Base-by-base conservation (phyloP, 352 stramenopile genomes). In the Phytophthora hybrid region DNA sequence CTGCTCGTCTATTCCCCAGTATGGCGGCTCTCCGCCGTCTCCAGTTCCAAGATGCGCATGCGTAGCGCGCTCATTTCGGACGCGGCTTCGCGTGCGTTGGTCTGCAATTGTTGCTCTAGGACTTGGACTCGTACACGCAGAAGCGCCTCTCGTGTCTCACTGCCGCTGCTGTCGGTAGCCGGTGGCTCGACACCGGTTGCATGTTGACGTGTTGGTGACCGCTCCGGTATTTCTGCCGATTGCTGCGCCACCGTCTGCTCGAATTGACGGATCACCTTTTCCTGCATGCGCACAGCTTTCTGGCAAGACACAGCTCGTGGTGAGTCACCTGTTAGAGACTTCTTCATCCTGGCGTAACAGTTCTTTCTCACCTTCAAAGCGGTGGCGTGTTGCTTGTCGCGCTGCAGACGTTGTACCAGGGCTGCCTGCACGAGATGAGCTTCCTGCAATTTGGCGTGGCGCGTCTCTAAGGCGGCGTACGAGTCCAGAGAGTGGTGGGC, bases 211-310 rank as follows among this genome's bases (percentile, higher is more conserved):
- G 14, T 46, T 44, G 54, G 29, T 37, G 52, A 41, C 10, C n/a
- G 47, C 39, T 70, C 29, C 53, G 58, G 54, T n/a, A 21, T 37
- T 6, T 61, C 66, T 63, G 54, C 47, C 54, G 79, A 69, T 59
- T 89, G 73, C 52, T 76, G 69, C 21, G 77, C 70, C 32, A 95
- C 83, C 2, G 90, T 69, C 41, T 85, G 80, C 66, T 96, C 88
- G 26, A 96, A 88, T 71, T 93, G 89, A 18, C 66, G 74, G 34
- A 95, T 93, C n/a, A 96, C 89, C 31, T 82, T 85, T 59, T 96
- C 89, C 64, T 96, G 89, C 60, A 93, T 80, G 0, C 77, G 82
- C 13, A 96, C 80, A 5, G 86, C 83, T 76, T 87, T 78, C 88
- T 95, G 65, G 29, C 41, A 73, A 66, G 26, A 10, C 49, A 69